Evolutionary conservation across 2,329 filamentous ascomycete species (phyloP).

Genomic region (Knoxdaviesia proteae): DNA sequence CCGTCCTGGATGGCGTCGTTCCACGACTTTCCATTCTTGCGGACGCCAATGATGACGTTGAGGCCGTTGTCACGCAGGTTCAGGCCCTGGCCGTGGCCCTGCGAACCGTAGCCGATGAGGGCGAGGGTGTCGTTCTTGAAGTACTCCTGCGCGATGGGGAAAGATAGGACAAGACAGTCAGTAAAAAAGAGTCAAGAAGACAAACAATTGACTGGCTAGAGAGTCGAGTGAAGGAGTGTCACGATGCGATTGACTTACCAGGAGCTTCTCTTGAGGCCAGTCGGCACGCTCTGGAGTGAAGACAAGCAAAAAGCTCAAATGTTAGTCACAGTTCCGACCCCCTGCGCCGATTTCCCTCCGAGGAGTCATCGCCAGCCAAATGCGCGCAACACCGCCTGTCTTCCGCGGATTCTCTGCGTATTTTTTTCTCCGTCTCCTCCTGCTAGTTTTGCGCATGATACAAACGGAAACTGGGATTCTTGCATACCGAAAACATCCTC

Average conservation of each 20-base stretch:
- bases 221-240: neutral
- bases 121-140: slow-evolving; percentile 99
- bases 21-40: slow-evolving; percentile 96
- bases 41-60: slow-evolving; percentile 96
- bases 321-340: too few relatives aligned
- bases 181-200: neutral
- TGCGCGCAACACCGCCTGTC: too few relatives aligned
- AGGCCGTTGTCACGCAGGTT: slow-evolving; percentile 99
- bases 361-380: too few relatives aligned
- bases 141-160: slow-evolving; percentile 47
- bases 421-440: too few relatives aligned
- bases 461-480: too few relatives aligned
- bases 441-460: too few relatives aligned
- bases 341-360: too few relatives aligned
- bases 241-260: slow-evolving; percentile 38
- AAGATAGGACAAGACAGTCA: slow-evolving; percentile 1
- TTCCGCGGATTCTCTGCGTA: too few relatives aligned
- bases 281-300: slow-evolving; percentile 63
- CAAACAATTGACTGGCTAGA: neutral
- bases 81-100: slow-evolving; percentile 96
- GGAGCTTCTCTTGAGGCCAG: slow-evolving; percentile 96
- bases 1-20: slow-evolving; percentile 93
- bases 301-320: neutral
- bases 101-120: slow-evolving; percentile 93
- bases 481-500: slow-evolving; percentile 77